phyloP scores from a whole-genome alignment of 1,139 yeast species.

The Debaryomycetaceae sp. region DNA sequence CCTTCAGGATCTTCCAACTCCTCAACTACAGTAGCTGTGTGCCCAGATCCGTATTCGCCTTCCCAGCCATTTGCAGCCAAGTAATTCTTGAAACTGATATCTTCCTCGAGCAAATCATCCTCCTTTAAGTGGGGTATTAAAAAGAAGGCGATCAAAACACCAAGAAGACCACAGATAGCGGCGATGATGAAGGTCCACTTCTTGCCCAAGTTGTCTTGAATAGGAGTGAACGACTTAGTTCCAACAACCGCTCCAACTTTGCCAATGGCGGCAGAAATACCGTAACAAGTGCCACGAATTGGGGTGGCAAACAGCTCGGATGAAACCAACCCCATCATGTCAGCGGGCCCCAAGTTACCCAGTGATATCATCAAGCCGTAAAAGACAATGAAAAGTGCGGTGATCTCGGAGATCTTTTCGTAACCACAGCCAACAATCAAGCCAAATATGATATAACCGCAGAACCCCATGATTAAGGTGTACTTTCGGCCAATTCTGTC shows the following conservation, averaged over 20 bases:
- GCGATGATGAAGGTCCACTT: slow-evolving; percentile 52
- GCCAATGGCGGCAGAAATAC: slow-evolving; percentile 45
- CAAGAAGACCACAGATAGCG: slow-evolving; percentile 65
- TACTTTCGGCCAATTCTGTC: slow-evolving; percentile 43
- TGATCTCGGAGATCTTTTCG: slow-evolving; percentile 33
- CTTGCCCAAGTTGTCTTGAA: slow-evolving; percentile 28
- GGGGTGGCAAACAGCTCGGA: slow-evolving; percentile 74
- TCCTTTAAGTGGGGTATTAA: slow-evolving; percentile 65
- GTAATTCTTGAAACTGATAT: slow-evolving; percentile 57
- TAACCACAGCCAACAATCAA: slow-evolving; percentile 46
- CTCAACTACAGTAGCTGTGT: too few species aligned
- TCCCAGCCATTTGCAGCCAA: slow-evolving; percentile 63
- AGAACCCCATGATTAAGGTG: slow-evolving; percentile 42
- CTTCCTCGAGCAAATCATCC: slow-evolving; percentile 65
- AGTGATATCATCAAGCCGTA: slow-evolving; percentile 44
- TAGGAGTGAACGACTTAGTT: slow-evolving; percentile 41
- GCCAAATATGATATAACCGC: slow-evolving; percentile 44
- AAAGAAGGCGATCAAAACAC: slow-evolving; percentile 55
- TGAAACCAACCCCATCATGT: slow-evolving; percentile 64
- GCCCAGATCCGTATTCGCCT: slow-evolving; percentile 63
- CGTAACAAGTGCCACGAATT: slow-evolving; percentile 62
- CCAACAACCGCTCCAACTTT: slow-evolving; percentile 50
- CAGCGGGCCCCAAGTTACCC: slow-evolving; percentile 78
- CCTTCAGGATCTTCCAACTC: too few species aligned
- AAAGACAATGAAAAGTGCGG: slow-evolving; percentile 41